Conservation (phyloP, 2,329 filamentous ascomycete species). For the Cladosporium oxysporum region DNA sequence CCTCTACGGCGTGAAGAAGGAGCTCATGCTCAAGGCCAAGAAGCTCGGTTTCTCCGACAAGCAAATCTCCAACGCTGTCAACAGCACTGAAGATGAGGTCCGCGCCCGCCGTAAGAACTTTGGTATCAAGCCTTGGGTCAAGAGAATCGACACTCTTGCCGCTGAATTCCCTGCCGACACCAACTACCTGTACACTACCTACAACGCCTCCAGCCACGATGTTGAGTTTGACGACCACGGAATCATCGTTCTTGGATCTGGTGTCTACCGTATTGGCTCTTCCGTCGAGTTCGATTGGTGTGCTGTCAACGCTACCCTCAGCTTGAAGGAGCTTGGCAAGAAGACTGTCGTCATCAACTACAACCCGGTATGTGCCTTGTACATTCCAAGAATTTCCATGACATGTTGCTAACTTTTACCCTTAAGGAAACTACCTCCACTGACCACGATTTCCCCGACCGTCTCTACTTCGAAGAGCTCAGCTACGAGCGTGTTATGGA, state of each 20-base stretch:
- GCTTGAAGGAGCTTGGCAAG: slow-evolving; percentile 81
- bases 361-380: background rate
- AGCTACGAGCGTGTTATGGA: slow-evolving; percentile 98
- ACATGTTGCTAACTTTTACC: background rate
- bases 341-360: slow-evolving; percentile 96
- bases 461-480: slow-evolving; percentile 94
- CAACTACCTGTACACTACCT: slow-evolving; percentile 96
- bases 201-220: slow-evolving; percentile 93
- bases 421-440: slow-evolving; percentile 48
- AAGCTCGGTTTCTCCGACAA: slow-evolving; percentile 97
- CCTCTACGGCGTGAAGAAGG: slow-evolving; percentile 81
- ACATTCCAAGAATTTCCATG: background rate
- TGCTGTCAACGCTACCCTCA: slow-evolving; percentile 84
- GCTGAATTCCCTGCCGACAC: slow-evolving; percentile 94
- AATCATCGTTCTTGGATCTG: slow-evolving; percentile 83
- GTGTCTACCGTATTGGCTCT: slow-evolving; percentile 96
- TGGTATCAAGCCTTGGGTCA: slow-evolving; percentile 91
- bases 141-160: slow-evolving; percentile 96
- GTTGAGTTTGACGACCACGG: slow-evolving; percentile 92
- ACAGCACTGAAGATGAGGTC: slow-evolving; percentile 84
- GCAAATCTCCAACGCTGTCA: slow-evolving; percentile 86
- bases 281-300: slow-evolving; percentile 99
- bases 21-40: slow-evolving; percentile 87
- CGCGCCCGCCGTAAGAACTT: slow-evolving; percentile 81
- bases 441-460: slow-evolving; percentile 87